Conservation (phyloP, 2,329 filamentous ascomycete species). For the Fusarium sp. region DNA sequence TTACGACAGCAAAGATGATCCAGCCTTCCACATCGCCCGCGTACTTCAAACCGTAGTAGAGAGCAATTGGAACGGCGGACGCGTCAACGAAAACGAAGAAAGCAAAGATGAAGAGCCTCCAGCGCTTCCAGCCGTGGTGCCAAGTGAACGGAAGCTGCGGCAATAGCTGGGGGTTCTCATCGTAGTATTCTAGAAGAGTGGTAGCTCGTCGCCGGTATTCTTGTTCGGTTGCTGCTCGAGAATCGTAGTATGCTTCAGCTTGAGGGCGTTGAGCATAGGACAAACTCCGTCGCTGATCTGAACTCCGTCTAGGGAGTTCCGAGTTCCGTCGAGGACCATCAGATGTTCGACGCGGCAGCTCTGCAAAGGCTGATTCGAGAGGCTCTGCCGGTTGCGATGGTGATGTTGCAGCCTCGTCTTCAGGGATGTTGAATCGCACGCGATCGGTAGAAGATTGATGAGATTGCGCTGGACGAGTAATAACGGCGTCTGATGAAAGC, state of each 20-base stretch:
- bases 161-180: constrained; percentile 54
- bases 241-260: constrained; percentile 58
- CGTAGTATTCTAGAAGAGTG: constrained; percentile 57
- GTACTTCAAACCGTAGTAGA: constrained; percentile 65
- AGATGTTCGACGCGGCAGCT: constrained; percentile 42
- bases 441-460: constrained; percentile 23
- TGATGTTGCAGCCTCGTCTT: constrained; percentile 12
- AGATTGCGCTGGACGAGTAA: constrained; percentile 36
- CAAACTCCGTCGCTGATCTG: constrained; percentile 51
- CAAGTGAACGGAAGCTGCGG: constrained; percentile 58
- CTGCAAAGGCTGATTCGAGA: constrained; percentile 27
- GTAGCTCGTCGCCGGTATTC: constrained; percentile 54
- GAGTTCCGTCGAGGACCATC: constrained; percentile 34
- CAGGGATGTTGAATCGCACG: constrained; percentile 40
- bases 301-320: constrained; percentile 44
- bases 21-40: constrained; percentile 55
- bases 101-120: constrained; percentile 61
- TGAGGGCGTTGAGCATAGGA: constrained; percentile 52
- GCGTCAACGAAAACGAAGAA: constrained; percentile 62
- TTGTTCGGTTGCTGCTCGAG: constrained; percentile 52
- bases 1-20: constrained; percentile 65
- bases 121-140: constrained; percentile 56
- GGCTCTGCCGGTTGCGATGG: constrained; percentile 28
- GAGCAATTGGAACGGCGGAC: constrained; percentile 60
- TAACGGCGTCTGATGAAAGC: constrained; percentile 24